Conservation (phyloP, 2,329 filamentous ascomycete genomes). For the Xylariales sp. region DNA sequence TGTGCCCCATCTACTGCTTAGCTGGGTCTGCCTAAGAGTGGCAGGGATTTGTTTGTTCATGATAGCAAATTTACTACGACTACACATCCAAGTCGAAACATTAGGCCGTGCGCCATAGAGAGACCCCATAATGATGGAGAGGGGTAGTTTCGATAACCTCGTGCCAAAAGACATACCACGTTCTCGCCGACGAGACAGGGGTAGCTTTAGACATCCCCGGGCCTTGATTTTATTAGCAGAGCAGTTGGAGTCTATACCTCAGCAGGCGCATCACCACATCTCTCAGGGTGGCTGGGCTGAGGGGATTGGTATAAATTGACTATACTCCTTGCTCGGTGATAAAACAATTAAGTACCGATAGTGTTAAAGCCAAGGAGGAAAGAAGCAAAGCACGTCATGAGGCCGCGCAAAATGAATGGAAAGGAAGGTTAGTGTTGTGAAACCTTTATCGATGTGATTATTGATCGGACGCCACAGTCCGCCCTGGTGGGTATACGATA, state of each 20-base stretch:
- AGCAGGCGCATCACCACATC: neutral
- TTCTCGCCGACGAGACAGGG: neutral
- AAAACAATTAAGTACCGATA: neutral
- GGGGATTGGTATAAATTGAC: neutral
- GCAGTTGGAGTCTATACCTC: neutral
- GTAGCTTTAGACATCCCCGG: neutral
- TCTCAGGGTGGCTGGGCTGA: neutral
- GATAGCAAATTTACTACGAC: neutral
- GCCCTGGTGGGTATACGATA: slow-evolving; percentile 2
- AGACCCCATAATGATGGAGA: neutral
- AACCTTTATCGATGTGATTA: slow-evolving; percentile 10
- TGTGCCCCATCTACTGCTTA: slow-evolving; percentile 1
- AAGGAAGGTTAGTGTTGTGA: neutral
- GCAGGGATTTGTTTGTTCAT: slow-evolving; percentile 18
- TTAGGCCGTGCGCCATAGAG: neutral
- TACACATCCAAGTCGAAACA: neutral
- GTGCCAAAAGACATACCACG: neutral
- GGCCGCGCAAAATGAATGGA: neutral
- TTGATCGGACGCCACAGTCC: neutral
- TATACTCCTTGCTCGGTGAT: neutral
- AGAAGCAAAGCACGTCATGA: neutral
- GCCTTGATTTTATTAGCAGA: neutral
- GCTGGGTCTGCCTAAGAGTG: slow-evolving; percentile 9
- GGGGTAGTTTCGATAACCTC: neutral
- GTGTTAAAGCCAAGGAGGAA: neutral